Evolutionary conservation across 768 basidiomycete genomes (phyloP), one percentile per base, ranked within the genome.

Genomic region (Panaeolus papilionaceus): DNA sequence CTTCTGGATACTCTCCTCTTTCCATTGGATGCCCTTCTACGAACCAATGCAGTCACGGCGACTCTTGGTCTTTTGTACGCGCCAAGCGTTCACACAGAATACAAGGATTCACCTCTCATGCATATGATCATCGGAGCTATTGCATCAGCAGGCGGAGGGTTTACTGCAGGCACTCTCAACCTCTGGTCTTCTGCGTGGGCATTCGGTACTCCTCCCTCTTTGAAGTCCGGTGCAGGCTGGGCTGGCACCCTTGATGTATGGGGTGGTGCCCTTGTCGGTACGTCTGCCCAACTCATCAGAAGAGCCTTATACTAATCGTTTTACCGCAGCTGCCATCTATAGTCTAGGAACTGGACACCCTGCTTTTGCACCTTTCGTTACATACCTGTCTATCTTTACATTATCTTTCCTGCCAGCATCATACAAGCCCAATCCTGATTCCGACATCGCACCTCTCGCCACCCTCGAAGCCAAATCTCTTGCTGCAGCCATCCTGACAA

Each of bases 1-100:
- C 45, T 80, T 49, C 68, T 83, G 61, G 84, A 86, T 68, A 81
- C 83, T 28, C 40, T 80, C 16, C 73, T 86, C n/a, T 84, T 84
- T 73, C 85, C 85, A 1, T 67, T 86, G 38, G 86, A 88, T 68
- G 84, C 82, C 18, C 72, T 86, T 23, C 77, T 88, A 38, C 81
- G 85, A 54, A 79, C 80, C 11, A 81, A 76, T 64, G 77, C 84
- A 1, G 76, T 87, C 38, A 77, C 79, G 0, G 69, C 71, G 37
- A 76, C 79, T 11, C 72, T 85, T 8, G 71, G 77, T 11, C 78
- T 79, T 42, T 77, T 85, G 64, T 71, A 74, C 20, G 66, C 73
- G 28, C 72, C 80, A 8, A 74, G 71, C 12, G 74, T 83, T 7
- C 75, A 81, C 61, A 77, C 77, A 1, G 74, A 77, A 20, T 80